phyloP scores from a whole-genome alignment of 768 basidiomycete genomes.

The Asterophora parasitica region DNA sequence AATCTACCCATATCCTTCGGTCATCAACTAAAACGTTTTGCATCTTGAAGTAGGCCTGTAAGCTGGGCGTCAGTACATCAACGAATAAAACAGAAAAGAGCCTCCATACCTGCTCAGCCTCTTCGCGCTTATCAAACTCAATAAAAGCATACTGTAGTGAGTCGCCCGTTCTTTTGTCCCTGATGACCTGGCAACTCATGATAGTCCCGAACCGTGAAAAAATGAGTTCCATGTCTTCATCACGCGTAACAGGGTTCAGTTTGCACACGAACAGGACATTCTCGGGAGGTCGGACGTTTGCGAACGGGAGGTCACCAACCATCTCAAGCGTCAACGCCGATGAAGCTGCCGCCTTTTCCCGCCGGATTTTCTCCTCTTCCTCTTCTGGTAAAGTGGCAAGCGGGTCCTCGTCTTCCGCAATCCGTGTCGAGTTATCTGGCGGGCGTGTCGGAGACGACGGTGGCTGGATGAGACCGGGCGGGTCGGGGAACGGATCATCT shows the following conservation, averaged over 20 bases:
- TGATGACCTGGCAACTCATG: conserved; percentile 96
- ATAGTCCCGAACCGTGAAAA: conserved; percentile 94
- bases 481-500: conserved; percentile 97
- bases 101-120: conserved; percentile 78
- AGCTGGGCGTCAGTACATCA: background rate
- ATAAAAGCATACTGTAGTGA: conserved; percentile 98
- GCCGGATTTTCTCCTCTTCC: conserved; percentile 72
- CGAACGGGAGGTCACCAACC: conserved; percentile 98
- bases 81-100: conserved; percentile 1
- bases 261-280: conserved; percentile 99
- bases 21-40: conserved; percentile 98
- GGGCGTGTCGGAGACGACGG: conserved; percentile 75
- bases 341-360: conserved; percentile 86
- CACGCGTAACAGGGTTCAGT: conserved; percentile 90
- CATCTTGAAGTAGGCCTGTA: conserved; percentile 98
- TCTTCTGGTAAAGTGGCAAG: conserved; percentile 79
- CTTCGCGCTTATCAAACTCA: conserved; percentile 91
- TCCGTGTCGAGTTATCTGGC: conserved; percentile 82
- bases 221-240: conserved; percentile 95
- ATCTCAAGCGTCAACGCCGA: conserved; percentile 97
- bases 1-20: conserved; percentile 98
- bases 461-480: conserved; percentile 65
- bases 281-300: conserved; percentile 95
- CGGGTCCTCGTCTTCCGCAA: conserved; percentile 93
- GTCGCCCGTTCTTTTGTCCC: conserved; percentile 94